These are phyloP conservation scores for Dioscorea zingiberensis DNA, from an alignment of 106 monocot species.

Conservation along the genomic window DNA sequence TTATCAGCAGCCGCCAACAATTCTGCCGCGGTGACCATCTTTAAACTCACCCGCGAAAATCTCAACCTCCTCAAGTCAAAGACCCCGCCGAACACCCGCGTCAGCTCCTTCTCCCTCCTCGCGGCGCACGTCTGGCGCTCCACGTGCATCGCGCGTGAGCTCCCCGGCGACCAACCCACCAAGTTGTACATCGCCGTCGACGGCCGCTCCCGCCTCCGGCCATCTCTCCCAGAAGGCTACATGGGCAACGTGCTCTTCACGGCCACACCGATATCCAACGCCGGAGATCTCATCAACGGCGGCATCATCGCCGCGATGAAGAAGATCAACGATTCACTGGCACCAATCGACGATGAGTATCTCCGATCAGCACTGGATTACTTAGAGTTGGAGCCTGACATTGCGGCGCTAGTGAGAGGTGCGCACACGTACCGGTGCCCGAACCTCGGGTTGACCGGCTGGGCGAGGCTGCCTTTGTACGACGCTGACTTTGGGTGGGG, in stretches of 20 bases:
- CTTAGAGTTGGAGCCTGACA: constrained; percentile 73
- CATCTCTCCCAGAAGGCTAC: constrained; percentile 62
- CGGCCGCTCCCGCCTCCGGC: constrained; percentile 57
- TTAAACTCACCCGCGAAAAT: constrained; percentile 49
- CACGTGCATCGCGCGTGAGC: constrained; percentile 56
- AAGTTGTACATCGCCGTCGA: constrained; percentile 89
- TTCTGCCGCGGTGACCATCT: constrained; percentile 57
- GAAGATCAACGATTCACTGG: constrained; percentile 43
- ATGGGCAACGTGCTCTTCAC: constrained; percentile 97
- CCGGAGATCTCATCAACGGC: constrained; percentile 28
- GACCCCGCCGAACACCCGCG: not conserved
- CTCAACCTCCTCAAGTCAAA: constrained; percentile 28
- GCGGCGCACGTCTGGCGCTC: constrained; percentile 83
- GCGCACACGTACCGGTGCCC: constrained; percentile 75
- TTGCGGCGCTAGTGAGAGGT: constrained; percentile 54
- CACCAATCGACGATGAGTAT: constrained; percentile 72
- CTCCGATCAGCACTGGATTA: constrained; percentile 75
- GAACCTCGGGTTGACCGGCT: constrained; percentile 79
- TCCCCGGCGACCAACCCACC: constrained; percentile 55
- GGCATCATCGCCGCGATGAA: constrained; percentile 10
- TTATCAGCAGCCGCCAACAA: not conserved
- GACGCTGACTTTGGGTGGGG: constrained; percentile 97
- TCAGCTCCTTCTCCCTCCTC: constrained; percentile 58
- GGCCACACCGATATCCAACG: constrained; percentile 58
- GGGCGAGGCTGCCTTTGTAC: constrained; percentile 66